Percentiles rank a stretch among this genome's conserved stretches.
Conservation (phyloP, 768 basidiomycete genomes). For the Suillus subaureus region DNA sequence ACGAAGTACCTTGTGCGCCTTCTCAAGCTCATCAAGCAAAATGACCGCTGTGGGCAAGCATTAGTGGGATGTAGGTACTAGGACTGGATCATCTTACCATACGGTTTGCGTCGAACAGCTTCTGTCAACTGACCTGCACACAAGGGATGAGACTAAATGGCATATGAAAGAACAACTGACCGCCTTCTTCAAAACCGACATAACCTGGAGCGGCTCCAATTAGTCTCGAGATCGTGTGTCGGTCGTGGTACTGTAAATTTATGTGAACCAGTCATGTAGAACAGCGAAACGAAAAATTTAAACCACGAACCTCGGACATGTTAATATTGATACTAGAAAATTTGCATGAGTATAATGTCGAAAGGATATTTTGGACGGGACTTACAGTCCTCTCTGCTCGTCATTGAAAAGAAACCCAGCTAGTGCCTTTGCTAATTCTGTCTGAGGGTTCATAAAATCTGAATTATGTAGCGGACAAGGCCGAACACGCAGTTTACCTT, state of each 20-base stretch:
- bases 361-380: conserved; percentile 16
- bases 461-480: not conserved
- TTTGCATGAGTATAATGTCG: not conserved
- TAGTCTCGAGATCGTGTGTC: conserved; percentile 87
- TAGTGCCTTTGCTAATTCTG: conserved; percentile 86
- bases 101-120: conserved; percentile 63
- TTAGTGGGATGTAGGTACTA: not conserved
- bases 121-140: conserved; percentile 58
- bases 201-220: conserved; percentile 95
- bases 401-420: conserved; percentile 90
- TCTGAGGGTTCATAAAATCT: conserved; percentile 44
- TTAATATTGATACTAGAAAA: conserved; percentile 79
- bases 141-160: not conserved
- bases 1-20: conserved; percentile 72
- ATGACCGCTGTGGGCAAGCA: conserved; percentile 48
- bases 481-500: conserved; percentile 47
- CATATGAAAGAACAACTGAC: conserved; percentile 37
- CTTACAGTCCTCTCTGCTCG: conserved; percentile 81
- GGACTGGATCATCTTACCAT: conserved; percentile 36
- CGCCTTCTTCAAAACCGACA: conserved; percentile 74
- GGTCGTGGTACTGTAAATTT: conserved; percentile 76
- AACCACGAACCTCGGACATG: conserved; percentile 73
- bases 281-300: not conserved
- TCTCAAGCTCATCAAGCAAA: conserved; percentile 68
- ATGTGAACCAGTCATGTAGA: not conserved